Evolutionary conservation across 1,139 yeast genomes (phyloP).

Genomic region (Hansenula lynferdii): DNA sequence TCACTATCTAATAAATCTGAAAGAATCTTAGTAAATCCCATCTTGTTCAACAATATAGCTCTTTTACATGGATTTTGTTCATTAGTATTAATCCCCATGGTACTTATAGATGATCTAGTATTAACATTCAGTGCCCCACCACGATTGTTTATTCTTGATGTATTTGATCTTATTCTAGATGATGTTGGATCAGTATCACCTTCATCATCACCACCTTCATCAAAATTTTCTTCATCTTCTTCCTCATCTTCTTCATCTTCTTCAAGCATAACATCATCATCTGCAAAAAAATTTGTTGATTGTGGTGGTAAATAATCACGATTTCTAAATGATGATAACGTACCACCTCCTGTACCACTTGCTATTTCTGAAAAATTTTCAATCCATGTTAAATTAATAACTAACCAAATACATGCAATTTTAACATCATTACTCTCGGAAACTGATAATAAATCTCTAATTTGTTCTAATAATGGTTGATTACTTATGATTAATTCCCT

Average conservation of each 20-base stretch:
- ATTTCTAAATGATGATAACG: no score
- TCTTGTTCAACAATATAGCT: constrained; percentile 9
- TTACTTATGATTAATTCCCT: constrained; percentile 41
- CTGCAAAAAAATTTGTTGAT: constrained; percentile 9
- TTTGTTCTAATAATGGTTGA: constrained; percentile 33
- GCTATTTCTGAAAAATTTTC: constrained; percentile 22
- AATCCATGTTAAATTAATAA: constrained; percentile 55
- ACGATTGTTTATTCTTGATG: no score
- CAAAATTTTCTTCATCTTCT: constrained; percentile 18
- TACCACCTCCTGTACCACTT: constrained; percentile 14
- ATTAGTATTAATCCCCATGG: neutral
- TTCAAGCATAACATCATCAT: constrained; percentile 10
- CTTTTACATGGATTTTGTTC: constrained; percentile 10
- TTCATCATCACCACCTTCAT: constrained; percentile 17
- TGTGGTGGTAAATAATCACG: constrained; percentile 18
- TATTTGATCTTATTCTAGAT: neutral
- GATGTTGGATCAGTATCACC: constrained; percentile 15
- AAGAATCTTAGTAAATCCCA: constrained; percentile 21
- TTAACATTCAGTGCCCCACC: no score
- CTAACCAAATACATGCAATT: constrained; percentile 52
- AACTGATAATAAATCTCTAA: constrained; percentile 28
- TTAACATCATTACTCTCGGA: constrained; percentile 39
- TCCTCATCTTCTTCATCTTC: constrained; percentile 10
- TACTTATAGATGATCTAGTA: no score
- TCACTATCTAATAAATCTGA: constrained; percentile 30